Base-by-base conservation (phyloP, 306 rosid genomes). In the Medicago arabica region DNA sequence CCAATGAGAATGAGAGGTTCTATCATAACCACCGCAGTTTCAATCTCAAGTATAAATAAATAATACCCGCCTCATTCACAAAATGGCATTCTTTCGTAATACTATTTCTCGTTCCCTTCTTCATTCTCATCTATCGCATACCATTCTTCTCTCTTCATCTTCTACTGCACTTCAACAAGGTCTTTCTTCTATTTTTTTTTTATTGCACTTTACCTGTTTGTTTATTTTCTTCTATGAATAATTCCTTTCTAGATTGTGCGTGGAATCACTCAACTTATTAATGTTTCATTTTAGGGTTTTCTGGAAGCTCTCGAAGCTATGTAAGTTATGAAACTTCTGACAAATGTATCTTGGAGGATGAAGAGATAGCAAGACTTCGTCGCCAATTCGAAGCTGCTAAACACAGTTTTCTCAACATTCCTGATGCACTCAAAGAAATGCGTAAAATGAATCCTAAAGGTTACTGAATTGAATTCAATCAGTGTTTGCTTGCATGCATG, bases 401-500 rank as follows among this genome's bases (percentile, higher is more conserved):
- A 80, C 84, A 54, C 82, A 78, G 85, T 79, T 92, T 92, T 81
- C 79, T 75, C 79, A 81, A 81, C 66, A 86, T 87, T 81, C 97
- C 98, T 0, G 83, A 83, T 76, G 80, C 88, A 1, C 88, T 95
- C 67, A 83, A 82, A 67, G 71, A 69, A 78, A 79, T 88, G 95
- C 91, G 89, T 2, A 90, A 87, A 85, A 81, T 92, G 93, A 90
- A 95, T 85, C 98, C 98, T 0, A 82, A 90, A 84, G 98, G 98
- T 91, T 43, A 15, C 9, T 53, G 0, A 2, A 31, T 63, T 38
- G 2, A 54, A 65, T 66, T 11, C 17, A 67, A 43, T 67, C 7
- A 14, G 19, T 21, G 43, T 4, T 19, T 18, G 6, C 4, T 19
- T 18, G 6, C 4, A 2, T 38, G 28, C 4, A 11, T 59, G 68